Conservation (phyloP, 768 basidiomycete genomes). For the Fomitopsis serialis region DNA sequence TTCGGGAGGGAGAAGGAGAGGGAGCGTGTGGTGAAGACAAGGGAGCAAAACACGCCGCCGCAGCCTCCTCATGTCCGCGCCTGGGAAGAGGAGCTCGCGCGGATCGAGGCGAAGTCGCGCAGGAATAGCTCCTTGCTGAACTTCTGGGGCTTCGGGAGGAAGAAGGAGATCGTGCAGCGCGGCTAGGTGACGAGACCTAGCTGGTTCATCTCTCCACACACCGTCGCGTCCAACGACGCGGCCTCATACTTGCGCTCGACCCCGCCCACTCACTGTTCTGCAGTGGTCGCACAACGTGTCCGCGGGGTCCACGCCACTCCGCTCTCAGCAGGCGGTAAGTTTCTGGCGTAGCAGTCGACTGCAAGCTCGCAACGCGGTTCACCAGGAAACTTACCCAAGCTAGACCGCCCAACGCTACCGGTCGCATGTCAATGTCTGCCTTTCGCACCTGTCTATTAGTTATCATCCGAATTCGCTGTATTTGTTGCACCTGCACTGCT, state of each 20-base stretch:
- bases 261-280: no score
- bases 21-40: constrained; percentile 20
- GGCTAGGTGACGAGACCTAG: not conserved
- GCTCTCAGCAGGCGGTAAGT: no score
- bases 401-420: not conserved
- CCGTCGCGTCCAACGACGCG: no score
- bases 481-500: not conserved
- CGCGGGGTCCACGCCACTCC: no score
- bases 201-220: no score
- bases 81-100: constrained; percentile 76
- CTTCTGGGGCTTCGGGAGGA: constrained; percentile 6
- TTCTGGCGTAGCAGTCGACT: no score
- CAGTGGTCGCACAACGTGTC: no score
- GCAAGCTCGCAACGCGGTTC: no score
- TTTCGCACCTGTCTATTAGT: not conserved
- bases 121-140: constrained; percentile 34
- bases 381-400: not conserved
- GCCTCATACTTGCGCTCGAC: no score
- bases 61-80: constrained; percentile 32
- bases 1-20: constrained; percentile 7
- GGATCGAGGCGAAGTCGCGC: constrained; percentile 59
- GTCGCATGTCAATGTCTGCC: not conserved
- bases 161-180: constrained; percentile 10
- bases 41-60: constrained; percentile 30
- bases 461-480: not conserved